Evolutionary conservation across 2,329 filamentous ascomycete genomes (phyloP), one percentile per base, ranked within the genome.

Genomic region (Colletotrichum sojae): DNA sequence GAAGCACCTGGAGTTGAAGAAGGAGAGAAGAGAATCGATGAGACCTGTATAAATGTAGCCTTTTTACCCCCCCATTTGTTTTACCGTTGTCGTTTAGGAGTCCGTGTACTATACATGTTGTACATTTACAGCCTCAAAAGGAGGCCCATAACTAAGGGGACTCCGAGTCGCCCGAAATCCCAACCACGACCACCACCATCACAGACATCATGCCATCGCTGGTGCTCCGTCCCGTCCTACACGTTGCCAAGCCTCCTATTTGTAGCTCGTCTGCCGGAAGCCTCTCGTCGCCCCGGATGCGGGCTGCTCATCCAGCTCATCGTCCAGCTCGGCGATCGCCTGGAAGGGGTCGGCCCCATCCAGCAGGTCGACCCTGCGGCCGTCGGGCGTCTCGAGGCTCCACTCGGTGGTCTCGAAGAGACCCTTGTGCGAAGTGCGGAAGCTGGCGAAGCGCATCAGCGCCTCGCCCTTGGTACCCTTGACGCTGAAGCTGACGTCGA

Each of bases 341-440:
- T 79, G 81, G 78, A 96, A 94, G 49, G 93, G 92, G 84, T 96
- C 86, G 68, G 82, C 84, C 5, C 87, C 89, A 73, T 93, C 90
- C 71, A 98, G 85, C 78, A 99, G 81, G 77, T 97, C 91, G 73
- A 98, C 81, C 78, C 81, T 84, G 51, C 72, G 73, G 48, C 87
- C 87, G 73, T 91, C 89, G 59, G 84, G 84, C 71, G 89, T 90
- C 78, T 91, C 89, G 75, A 99, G 83, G 77, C 91, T 96, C 95
- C 95, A 99, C 84, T 95, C 93, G 66, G 91, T 88, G 43, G 96
- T 99, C 83, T 94, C 91, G 80, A 97, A 98, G 84, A 88, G 81
- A 45, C 84, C 85, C 74, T 88, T 87, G 66, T 84, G 73, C 8
- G 81, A 82, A 73, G 88, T 90, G 77, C 96, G 88, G 78, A 88